Percentiles rank a stretch among this genome's conserved stretches.
Conservation (phyloP, 192 early-diverging fungal genomes). For the Coemansia sp. region DNA sequence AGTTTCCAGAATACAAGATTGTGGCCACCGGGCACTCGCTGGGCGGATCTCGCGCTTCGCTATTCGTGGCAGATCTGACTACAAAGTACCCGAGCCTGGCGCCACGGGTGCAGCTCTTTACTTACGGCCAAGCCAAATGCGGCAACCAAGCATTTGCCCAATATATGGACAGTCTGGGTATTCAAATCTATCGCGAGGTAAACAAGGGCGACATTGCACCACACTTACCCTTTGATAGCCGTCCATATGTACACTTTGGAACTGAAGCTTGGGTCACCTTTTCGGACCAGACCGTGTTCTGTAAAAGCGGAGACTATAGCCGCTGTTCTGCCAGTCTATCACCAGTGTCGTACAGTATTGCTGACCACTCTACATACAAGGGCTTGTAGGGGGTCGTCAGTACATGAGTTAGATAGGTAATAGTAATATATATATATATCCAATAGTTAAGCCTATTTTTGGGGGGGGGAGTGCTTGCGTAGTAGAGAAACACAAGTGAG, state of each 20-base stretch:
- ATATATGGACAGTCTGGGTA: constrained; percentile 26
- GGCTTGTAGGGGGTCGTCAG: constrained; percentile 11
- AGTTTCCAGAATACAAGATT: constrained; percentile 35
- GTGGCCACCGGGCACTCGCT: constrained; percentile 45
- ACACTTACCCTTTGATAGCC: constrained; percentile 20
- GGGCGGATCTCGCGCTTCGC: constrained; percentile 36
- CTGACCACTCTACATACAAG: constrained; percentile 29
- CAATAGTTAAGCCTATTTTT: constrained; percentile 2
- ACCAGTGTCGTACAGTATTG: constrained; percentile 5
- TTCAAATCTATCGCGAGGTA: constrained; percentile 24
- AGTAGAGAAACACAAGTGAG: neutral
- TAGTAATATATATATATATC: neutral
- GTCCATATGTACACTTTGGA: constrained; percentile 32
- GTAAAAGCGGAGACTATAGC: constrained; percentile 20
- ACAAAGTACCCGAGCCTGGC: constrained; percentile 11
- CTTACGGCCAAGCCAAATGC: constrained; percentile 43
- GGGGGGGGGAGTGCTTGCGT: neutral
- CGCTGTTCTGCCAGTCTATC: constrained; percentile 31
- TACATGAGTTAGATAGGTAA: neutral
- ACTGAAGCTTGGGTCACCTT: constrained; percentile 33
- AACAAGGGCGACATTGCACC: constrained; percentile 45
- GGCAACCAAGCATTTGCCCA: constrained; percentile 38
- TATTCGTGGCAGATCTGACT: constrained; percentile 40
- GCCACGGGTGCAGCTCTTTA: constrained; percentile 22
- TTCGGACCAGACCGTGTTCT: constrained; percentile 14